Conservation (phyloP, 495 filamentous ascomycete species). For the Lophium mytilinum region DNA sequence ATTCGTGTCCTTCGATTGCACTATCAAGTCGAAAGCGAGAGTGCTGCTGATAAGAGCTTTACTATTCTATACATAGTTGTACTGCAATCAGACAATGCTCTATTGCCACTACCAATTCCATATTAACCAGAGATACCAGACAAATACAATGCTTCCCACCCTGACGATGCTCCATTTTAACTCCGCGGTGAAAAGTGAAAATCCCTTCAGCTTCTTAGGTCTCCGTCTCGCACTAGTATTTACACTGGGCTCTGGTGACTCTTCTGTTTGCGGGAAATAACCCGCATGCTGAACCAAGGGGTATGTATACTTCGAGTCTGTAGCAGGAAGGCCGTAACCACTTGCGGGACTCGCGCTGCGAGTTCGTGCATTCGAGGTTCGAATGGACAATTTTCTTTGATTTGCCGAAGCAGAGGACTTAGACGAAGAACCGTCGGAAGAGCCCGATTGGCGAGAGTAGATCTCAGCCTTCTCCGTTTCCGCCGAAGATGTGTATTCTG, state of each 20-base stretch:
- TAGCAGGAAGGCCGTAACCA: constrained; percentile 20
- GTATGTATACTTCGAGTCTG: constrained; percentile 14
- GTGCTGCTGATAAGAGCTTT: too few species aligned
- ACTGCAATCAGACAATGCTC: neutral
- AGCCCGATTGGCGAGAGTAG: neutral
- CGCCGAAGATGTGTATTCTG: constrained; percentile 14
- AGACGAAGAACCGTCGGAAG: constrained; percentile 4
- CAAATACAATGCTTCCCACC: constrained; percentile 23
- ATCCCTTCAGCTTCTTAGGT: constrained; percentile 16
- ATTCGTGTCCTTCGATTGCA: too few species aligned
- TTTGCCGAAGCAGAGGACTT: constrained; percentile 22
- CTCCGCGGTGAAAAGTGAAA: constrained; percentile 19
- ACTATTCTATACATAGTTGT: neutral
- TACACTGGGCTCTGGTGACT: neutral
- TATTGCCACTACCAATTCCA: constrained; percentile 21
- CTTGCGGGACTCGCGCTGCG: constrained; percentile 18
- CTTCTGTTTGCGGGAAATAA: constrained; percentile 14
- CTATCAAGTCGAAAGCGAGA: too few species aligned
- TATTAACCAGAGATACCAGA: constrained; percentile 32
- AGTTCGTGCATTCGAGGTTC: constrained; percentile 14
- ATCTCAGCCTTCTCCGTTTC: constrained; percentile 21
- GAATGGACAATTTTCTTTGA: constrained; percentile 12
- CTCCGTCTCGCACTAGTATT: constrained; percentile 12
- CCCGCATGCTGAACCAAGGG: constrained; percentile 26
- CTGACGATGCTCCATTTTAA: constrained; percentile 21